Evolutionary conservation across 371 early-diverging fungal genomes (phyloP).

Genomic region (Mycotypha africana): DNA sequence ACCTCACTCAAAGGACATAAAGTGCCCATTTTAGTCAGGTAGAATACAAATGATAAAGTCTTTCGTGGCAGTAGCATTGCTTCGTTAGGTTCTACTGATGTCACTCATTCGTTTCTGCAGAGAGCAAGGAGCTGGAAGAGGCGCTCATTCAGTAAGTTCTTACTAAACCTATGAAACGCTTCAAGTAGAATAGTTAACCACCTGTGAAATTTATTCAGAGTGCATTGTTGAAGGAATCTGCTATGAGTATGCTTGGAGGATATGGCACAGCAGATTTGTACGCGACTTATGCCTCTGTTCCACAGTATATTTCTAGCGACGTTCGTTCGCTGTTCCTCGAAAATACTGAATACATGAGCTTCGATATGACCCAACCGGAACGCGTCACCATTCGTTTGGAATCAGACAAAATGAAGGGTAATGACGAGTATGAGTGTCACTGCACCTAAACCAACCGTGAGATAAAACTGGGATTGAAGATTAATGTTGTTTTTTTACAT

Average conservation of each 20-base stretch:
- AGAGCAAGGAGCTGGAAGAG: slow-evolving; percentile 38
- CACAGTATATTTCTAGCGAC: slow-evolving; percentile 45
- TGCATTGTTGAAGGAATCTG: slow-evolving; percentile 24
- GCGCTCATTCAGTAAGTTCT: slow-evolving; percentile 23
- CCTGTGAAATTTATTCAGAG: too few relatives aligned
- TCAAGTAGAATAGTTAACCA: too few relatives aligned
- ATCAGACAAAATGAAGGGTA: slow-evolving; percentile 19
- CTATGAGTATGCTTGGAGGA: slow-evolving; percentile 26
- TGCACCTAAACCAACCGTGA: too few relatives aligned
- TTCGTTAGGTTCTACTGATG: too few relatives aligned
- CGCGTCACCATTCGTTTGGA: slow-evolving; percentile 36
- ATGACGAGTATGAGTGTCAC: too few relatives aligned
- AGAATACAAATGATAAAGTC: neutral
- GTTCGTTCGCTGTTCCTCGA: slow-evolving; percentile 41
- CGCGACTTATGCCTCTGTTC: slow-evolving; percentile 42
- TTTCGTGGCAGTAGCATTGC: too few relatives aligned
- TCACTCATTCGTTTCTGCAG: too few relatives aligned
- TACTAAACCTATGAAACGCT: neutral
- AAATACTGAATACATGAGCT: slow-evolving; percentile 44
- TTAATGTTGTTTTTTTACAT: too few relatives aligned
- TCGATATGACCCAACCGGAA: slow-evolving; percentile 40
- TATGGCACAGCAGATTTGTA: slow-evolving; percentile 20
- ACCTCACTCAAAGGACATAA: slow-evolving; percentile 41
- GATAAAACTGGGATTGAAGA: too few relatives aligned
- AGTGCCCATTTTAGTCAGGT: slow-evolving; percentile 38